Evolutionary conservation across 116 monocot species (phyloP).

Genomic region (Papilionanthe hybrid): DNA sequence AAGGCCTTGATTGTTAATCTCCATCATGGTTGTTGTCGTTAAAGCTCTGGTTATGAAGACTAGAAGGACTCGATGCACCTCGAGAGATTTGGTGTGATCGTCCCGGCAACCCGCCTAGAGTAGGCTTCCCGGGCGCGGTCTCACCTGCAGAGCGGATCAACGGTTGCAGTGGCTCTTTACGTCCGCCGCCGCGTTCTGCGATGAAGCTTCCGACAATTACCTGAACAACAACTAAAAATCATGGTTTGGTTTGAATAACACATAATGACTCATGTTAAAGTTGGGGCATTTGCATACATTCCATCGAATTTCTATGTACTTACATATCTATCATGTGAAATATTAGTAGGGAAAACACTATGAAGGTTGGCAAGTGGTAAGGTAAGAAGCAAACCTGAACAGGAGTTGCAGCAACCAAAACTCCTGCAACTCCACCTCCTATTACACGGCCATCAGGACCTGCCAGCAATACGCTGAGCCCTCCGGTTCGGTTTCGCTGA

Average conservation of each 20-base stretch:
- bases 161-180: neutral
- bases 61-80: neutral
- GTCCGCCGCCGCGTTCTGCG: neutral
- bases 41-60: neutral
- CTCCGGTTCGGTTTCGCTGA: conserved; percentile 58
- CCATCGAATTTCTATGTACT: too few species aligned
- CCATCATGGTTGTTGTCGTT: neutral
- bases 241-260: too few species aligned
- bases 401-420: conserved; percentile 36
- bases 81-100: neutral
- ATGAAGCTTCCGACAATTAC: conserved; percentile 6
- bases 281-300: too few species aligned
- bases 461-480: conserved; percentile 66
- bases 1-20: neutral
- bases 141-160: neutral
- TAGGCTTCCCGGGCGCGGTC: neutral
- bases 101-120: neutral
- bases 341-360: neutral
- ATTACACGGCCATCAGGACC: conserved; percentile 43
- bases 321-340: neutral
- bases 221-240: neutral
- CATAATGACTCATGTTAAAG: too few species aligned
- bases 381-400: conserved; percentile 23
- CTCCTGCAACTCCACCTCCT: conserved; percentile 31
- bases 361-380: neutral